Base-by-base conservation (phyloP, 768 basidiomycete genomes). In the Baorangia bicolor region DNA sequence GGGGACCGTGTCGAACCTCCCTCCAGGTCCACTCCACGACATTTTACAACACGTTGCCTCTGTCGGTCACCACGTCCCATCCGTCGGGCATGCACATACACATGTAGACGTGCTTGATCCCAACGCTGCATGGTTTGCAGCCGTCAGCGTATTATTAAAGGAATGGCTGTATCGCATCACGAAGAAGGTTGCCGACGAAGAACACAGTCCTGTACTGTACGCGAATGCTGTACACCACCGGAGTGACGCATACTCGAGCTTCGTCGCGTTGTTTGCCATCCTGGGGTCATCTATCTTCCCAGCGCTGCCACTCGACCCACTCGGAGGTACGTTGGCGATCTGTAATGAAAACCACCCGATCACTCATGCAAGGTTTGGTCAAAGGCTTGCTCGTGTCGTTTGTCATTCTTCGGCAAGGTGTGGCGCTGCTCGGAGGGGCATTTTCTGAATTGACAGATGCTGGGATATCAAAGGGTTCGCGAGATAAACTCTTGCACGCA, bases 161-260 rank as follows among this genome's bases (percentile, higher is more conserved):
- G 97, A 99, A 72, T 98, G 89, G 87, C 71, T 99, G 13, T 98
- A 96, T 73, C 78, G 94, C 40, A 75, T 87, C 43, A 98, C 94
- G 44, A 90, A 89, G 67, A 83, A 81, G 51, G 95, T 99, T 30
- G 97, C 96, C 12, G 85, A 92, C 54, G 84, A 92, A 63, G 94
- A 98, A 72, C 86, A 86, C 64, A 92, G 90, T 65, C 91, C 92
- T 5, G 97, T 99, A 1, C 74, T 99, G 49, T 77, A 88, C 20
- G 97, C 97, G n/a, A 99, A 98, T 69, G 97, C 96, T 7, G 81
- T 94, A 53, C 96, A 98, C 70, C 97, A 99, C 73, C 83, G 97
- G n/a, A 94, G 92, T 60, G 97, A 99, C 70, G 94, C 93, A 7
- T 93, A 94, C 66, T 94, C 94, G 4, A 95, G 94, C 63, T 62